phyloP scores from a whole-genome alignment of 208 protist genomes.

The Sergeia podlipaevii region DNA sequence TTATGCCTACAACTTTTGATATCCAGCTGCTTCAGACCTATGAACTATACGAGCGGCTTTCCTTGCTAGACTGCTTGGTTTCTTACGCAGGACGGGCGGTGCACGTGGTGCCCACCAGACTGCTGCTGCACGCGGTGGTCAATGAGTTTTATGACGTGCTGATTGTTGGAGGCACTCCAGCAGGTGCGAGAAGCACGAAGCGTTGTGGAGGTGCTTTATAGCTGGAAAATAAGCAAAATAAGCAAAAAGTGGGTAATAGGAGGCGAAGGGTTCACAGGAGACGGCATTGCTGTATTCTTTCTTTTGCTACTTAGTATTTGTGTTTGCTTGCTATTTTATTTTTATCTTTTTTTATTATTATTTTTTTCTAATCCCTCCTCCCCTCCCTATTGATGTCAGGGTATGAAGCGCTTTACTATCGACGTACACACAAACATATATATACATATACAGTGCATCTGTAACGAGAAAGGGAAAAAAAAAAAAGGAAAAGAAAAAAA shows the following conservation, averaged over 20 bases:
- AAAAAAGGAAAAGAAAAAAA: no score
- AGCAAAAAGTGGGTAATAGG: background rate
- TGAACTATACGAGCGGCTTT: conserved; percentile 51
- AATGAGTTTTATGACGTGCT: conserved; percentile 84
- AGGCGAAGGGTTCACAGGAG: background rate
- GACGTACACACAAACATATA: no score
- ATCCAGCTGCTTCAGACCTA: conserved; percentile 52
- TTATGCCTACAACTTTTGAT: conserved; percentile 22
- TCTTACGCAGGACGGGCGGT: conserved; percentile 47
- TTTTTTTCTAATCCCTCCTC: conserved; percentile 5
- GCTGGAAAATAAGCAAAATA: background rate
- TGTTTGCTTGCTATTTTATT: conserved; percentile 2
- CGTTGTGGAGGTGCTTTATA: background rate
- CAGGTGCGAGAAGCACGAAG: background rate
- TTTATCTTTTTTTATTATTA: conserved; percentile 10
- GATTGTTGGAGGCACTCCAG: conserved; percentile 24
- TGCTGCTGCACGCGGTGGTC: conserved; percentile 74
- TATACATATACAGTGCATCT: no score
- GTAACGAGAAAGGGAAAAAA: no score
- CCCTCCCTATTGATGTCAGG: conserved; percentile 5
- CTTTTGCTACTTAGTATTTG: conserved; percentile 4
- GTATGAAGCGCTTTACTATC: no score
- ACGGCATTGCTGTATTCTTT: no score
- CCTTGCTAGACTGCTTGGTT: conserved; percentile 35
- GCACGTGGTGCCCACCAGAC: conserved; percentile 46